Percentiles rank a stretch among this genome's conserved stretches.
phyloP scores from a whole-genome alignment of 805 yeast genomes.

The Metschnikowia dekortorum region DNA sequence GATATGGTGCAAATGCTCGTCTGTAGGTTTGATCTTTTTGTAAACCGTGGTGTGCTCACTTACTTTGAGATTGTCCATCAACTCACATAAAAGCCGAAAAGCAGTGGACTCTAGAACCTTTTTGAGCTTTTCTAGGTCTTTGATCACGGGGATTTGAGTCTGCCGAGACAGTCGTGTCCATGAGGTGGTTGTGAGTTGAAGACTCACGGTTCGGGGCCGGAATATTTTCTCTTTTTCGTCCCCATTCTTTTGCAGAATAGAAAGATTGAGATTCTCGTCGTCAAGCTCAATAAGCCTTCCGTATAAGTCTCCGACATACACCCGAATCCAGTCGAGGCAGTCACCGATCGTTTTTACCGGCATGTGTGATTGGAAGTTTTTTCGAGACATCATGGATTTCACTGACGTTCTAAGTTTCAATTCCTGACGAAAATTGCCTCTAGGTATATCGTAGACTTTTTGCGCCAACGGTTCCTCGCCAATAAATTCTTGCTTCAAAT shows the following conservation, averaged over 20 bases:
- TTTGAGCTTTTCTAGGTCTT: constrained; percentile 32
- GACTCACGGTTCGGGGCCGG: constrained; percentile 53
- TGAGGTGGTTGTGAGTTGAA: constrained; percentile 29
- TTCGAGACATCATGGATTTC: constrained; percentile 86
- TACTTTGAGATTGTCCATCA: constrained; percentile 23
- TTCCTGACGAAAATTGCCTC: constrained; percentile 58
- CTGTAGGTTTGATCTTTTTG: constrained; percentile 18
- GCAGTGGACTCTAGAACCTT: constrained; percentile 25
- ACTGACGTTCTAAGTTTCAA: constrained; percentile 56
- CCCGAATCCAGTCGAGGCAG: constrained; percentile 72
- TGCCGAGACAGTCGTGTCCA: constrained; percentile 37
- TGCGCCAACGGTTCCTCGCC: constrained; percentile 49
- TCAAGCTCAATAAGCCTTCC: constrained; percentile 69
- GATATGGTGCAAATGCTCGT: constrained; percentile 17
- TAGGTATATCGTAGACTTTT: constrained; percentile 54
- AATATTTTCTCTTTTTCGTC: constrained; percentile 24
- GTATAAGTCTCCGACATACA: constrained; percentile 74
- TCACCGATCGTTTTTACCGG: constrained; percentile 51
- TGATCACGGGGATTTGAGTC: constrained; percentile 32
- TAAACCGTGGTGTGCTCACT: constrained; percentile 20
- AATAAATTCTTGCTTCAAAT: constrained; percentile 18
- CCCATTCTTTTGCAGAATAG: constrained; percentile 20
- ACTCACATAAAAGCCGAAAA: constrained; percentile 38
- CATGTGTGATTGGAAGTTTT: constrained; percentile 62
- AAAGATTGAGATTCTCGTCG: constrained; percentile 49